These are phyloP conservation scores for Xylaria nigripes DNA, from an alignment of 495 filamentous ascomycete genomes.

Conservation along the genomic window DNA sequence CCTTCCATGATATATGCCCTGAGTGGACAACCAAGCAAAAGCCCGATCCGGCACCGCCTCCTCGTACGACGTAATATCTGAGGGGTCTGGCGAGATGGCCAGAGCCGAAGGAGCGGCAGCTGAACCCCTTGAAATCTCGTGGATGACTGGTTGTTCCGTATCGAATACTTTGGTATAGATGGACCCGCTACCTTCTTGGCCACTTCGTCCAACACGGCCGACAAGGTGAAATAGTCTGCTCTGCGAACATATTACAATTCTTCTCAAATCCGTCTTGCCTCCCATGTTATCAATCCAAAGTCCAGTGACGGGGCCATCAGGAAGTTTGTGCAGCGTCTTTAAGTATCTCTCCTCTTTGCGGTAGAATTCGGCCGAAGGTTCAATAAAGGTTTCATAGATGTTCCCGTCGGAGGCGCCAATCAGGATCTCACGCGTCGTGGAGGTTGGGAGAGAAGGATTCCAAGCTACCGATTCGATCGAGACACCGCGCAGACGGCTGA, in stretches of 20 bases:
- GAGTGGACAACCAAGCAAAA: conserved; percentile 83
- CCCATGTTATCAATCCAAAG: conserved; percentile 69
- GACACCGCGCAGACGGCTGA: conserved; percentile 78
- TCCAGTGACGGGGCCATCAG: conserved; percentile 72
- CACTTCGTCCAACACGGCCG: conserved; percentile 62
- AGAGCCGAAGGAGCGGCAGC: conserved; percentile 53
- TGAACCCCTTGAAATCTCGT: conserved; percentile 55
- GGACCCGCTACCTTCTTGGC: conserved; percentile 70
- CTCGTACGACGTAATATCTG: conserved; percentile 37
- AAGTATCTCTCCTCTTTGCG: conserved; percentile 89
- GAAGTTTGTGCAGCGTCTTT: conserved; percentile 66
- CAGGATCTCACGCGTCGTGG: conserved; percentile 91
- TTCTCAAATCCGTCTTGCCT: conserved; percentile 56
- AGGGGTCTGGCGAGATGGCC: conserved; percentile 64
- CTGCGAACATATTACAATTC: conserved; percentile 70
- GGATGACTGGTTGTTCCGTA: conserved; percentile 61
- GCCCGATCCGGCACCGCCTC: conserved; percentile 50
- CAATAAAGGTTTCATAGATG: conserved; percentile 92
- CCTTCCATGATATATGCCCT: conserved; percentile 82
- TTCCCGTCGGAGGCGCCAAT: conserved; percentile 86
- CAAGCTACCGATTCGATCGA: conserved; percentile 83
- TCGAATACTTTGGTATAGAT: conserved; percentile 87
- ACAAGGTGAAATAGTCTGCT: conserved; percentile 67
- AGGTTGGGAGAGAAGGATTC: conserved; percentile 94
- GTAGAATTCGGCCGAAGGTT: conserved; percentile 88